Evolutionary conservation across 2,329 filamentous ascomycete genomes (phyloP), one percentile per base, ranked within the genome.

Genomic region (Fusarium napiforme): DNA sequence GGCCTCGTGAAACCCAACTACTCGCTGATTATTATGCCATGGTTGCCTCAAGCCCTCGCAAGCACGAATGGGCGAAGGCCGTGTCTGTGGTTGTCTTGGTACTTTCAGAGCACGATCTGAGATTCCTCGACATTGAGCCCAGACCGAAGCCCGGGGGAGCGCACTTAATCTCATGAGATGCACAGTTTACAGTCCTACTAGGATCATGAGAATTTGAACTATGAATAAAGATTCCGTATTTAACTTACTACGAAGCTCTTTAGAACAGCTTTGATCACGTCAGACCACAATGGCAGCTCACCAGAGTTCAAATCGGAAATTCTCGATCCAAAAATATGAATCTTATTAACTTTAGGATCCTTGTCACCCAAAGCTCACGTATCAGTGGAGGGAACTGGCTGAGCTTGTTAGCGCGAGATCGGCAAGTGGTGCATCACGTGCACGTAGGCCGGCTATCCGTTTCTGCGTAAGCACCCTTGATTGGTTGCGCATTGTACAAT

Each of bases 1-100:
- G 21, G 73, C 69, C 50, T 78, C 75, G 34, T 79, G 79, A 58
- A 79, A 78, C 36, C 68, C 60, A 58, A 74, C 57, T 45, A 59
- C 57, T 67, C 73, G 69, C 34, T 76, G 71, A 18, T 42, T 56
- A 30, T 66, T 65, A 12, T 63, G 47, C 65, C 69, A 72, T 55
- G 64, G 59, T 40, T 72, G 71, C 8, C 42, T 60, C 28, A 63
- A 30, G 12, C 32, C 16, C 37, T 40, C 60, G 19, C 67, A 64
- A 34, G 67, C 37, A 46, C 55, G 52, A 21, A 43, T 37, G 16
- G 71, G 56, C 60, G 61, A 57, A 28, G 72, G 55, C 8, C 63
- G 64, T 57, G 62, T n/a, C 43, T 45, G 45, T 16, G 60, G 42
- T 47, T 59, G 69, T 23, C 60, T 69, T 21, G 61, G 43, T 40